A percentile compares a stretch with the other conserved stretches of the same genome.
These are phyloP conservation scores for Claviceps sp. DNA, from an alignment of 2,329 filamentous ascomycete genomes.

Conservation along the genomic window DNA sequence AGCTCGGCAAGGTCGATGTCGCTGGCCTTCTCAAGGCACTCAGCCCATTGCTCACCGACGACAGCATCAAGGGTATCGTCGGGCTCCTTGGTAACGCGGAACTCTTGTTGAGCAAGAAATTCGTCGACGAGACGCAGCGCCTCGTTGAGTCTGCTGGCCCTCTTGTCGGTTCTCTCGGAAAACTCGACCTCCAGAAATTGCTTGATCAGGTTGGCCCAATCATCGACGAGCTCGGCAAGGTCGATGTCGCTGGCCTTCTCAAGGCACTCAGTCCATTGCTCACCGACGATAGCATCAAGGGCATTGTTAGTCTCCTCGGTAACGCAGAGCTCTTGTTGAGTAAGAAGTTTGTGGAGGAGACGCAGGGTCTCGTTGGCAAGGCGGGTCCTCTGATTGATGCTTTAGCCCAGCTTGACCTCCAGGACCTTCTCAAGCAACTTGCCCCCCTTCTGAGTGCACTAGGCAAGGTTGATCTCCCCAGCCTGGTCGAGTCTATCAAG, in stretches of 20 bases:
- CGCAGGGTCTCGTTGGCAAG: conserved; percentile 19
- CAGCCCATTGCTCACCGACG: conserved; percentile 15
- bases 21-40: conserved; percentile 16
- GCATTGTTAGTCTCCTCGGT: conserved; percentile 20
- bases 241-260: conserved; percentile 18
- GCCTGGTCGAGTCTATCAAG: conserved; percentile 14
- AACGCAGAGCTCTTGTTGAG: conserved; percentile 20
- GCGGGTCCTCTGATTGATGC: conserved; percentile 17
- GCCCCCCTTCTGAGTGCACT: conserved; percentile 13
- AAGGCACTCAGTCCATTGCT: conserved; percentile 16
- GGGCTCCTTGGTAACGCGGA: conserved; percentile 19
- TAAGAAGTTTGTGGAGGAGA: conserved; percentile 18
- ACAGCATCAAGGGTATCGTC: conserved; percentile 15
- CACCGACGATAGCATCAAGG: conserved; percentile 18
- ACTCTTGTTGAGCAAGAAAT: conserved; percentile 17
- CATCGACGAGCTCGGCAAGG: conserved; percentile 14
- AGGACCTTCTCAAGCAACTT: conserved; percentile 11
- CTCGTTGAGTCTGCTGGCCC: conserved; percentile 18
- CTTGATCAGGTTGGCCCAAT: conserved; percentile 21
- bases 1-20: conserved; percentile 18
- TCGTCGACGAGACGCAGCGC: conserved; percentile 18
- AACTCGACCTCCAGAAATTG: conserved; percentile 19
- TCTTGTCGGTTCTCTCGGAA: conserved; percentile 19
- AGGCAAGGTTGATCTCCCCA: conserved; percentile 19
- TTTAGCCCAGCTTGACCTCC: conserved; percentile 5